Conservation (phyloP, 495 filamentous ascomycete genomes). For the Penicillium waksmanii region DNA sequence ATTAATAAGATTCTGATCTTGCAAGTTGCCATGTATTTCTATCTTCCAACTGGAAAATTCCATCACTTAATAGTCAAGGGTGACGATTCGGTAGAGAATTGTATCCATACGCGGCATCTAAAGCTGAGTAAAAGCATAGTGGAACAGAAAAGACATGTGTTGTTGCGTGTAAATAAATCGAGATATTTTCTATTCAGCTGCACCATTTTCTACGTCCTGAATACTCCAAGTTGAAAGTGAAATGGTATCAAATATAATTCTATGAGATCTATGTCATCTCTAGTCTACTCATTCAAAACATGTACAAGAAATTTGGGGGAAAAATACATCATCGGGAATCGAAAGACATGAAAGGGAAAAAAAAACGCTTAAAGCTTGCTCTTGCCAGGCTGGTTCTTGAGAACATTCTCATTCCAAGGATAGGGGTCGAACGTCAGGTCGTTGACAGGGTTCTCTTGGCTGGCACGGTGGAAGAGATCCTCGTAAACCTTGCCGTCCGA, state of each 20-base stretch:
- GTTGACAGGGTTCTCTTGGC: constrained; percentile 69
- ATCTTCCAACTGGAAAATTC: no score
- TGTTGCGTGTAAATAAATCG: no score
- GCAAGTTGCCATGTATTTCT: no score
- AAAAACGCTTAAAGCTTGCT: constrained; percentile 41
- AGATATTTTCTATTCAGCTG: no score
- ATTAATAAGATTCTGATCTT: no score
- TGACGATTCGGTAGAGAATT: no score
- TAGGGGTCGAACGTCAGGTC: constrained; percentile 68
- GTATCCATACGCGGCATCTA: no score
- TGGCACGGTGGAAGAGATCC: constrained; percentile 68
- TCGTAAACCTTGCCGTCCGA: constrained; percentile 71
- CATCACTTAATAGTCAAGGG: no score
- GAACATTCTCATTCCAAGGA: constrained; percentile 59
- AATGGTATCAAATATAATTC: constrained; percentile 6
- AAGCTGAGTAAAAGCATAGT: no score
- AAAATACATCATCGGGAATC: constrained; percentile 17
- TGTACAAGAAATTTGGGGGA: constrained; percentile 10
- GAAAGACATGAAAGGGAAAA: not conserved
- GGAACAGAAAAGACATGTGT: no score
- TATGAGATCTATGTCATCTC: constrained; percentile 22
- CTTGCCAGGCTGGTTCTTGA: constrained; percentile 53
- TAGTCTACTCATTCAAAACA: constrained; percentile 14
- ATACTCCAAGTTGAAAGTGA: not conserved
- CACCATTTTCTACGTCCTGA: no score